phyloP scores from a whole-genome alignment of 345 rosid genomes.

The rapeseed (Brassica napus) region DNA sequence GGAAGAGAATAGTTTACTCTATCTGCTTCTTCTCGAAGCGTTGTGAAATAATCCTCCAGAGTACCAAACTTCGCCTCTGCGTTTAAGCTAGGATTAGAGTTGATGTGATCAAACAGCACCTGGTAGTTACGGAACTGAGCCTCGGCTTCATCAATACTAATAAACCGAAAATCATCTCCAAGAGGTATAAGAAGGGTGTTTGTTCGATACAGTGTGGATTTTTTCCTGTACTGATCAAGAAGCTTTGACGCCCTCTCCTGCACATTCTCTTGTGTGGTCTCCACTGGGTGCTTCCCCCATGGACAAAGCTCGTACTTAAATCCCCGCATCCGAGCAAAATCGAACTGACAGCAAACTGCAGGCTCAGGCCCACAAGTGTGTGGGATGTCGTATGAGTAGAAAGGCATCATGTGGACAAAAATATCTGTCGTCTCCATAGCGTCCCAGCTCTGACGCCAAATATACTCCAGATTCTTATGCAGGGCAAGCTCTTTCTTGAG shows the following conservation, averaged over 20 bases:
- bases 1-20: conserved; percentile 79
- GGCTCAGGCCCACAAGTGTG: conserved; percentile 99
- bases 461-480: conserved; percentile 83
- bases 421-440: conserved; percentile 87
- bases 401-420: conserved; percentile 99
- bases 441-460: conserved; percentile 99
- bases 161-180: conserved; percentile 95
- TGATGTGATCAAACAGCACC: conserved; percentile 81
- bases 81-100: conserved; percentile 79
- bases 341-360: conserved; percentile 97
- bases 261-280: conserved; percentile 76
- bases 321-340: conserved; percentile 74
- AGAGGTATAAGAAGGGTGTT: conserved; percentile 95
- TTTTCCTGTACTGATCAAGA: conserved; percentile 95
- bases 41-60: conserved; percentile 79
- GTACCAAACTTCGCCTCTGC: conserved; percentile 93
- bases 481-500: conserved; percentile 93
- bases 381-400: conserved; percentile 94
- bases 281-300: conserved; percentile 76
- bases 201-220: conserved; percentile 79
- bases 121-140: conserved; percentile 96
- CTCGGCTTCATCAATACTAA: conserved; percentile 84
- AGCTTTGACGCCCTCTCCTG: conserved; percentile 80
- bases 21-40: conserved; percentile 83
- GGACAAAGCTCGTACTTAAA: conserved; percentile 80